Base-by-base conservation (phyloP, 495 filamentous ascomycete species). In the Penicillium paxilli region DNA sequence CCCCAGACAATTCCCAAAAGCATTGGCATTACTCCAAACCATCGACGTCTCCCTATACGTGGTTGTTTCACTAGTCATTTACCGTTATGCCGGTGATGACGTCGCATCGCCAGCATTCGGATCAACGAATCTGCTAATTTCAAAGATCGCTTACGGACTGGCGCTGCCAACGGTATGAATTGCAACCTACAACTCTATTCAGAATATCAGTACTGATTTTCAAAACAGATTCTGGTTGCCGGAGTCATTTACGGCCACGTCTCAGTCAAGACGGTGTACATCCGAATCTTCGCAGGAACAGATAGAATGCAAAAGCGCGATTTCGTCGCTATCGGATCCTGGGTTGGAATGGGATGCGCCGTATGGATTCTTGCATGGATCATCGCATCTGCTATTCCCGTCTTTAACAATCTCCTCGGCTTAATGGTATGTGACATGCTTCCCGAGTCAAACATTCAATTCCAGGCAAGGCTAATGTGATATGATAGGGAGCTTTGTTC, bases 101-200 rank as follows among this genome's bases (percentile, higher is more conserved):
- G 90, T 95, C 32, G 63, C 75, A 22, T 87, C 86, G 0, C 91
- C 91, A 1, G 89, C 90, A 3, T 77, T 95, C 4, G 81, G 87
- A 9, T 88, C 87, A 0, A 85, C 88, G 7, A 79, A 83, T 12
- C 71, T 73, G 0, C 26, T 83, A 0, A 65, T 93, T 3, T 79
- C 84, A 45, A 92, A 91, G 68, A 54, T 77, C 26, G 87, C 89
- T 2, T 96, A 88, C 61, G 90, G 90, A 17, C 75, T 95, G 52
- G 90, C 89, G 2, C 66, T 90, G 4, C 91, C 91, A 0, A 90
- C 88, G 10, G 83, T 78, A 37, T 14, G 0, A 2, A 37, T 3
- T 5, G 3, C 14, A 37, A 5, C n/a, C 4, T 3, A 1, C 16
- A 38, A 12, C 11, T 11, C 30, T 3, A 38, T 38, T 1, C 9